These are phyloP conservation scores for Eucalyptus guilfoylei DNA, from an alignment of 345 rosid genomes.

Conservation along the genomic window DNA sequence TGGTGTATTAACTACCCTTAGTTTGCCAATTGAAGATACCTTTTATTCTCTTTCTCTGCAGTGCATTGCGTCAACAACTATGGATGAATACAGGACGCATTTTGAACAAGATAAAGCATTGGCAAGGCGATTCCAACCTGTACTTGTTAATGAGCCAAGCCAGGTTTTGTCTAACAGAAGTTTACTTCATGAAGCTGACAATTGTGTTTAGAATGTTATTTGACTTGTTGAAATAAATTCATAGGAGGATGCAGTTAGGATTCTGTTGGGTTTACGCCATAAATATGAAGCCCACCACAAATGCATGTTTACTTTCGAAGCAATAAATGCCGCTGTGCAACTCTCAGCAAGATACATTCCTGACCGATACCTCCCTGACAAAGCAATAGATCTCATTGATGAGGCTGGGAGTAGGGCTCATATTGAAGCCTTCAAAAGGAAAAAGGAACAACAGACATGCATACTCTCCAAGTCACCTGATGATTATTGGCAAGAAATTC, in stretches of 20 bases:
- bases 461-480: conserved; percentile 78
- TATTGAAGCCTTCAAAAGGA: conserved; percentile 71
- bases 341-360: conserved; percentile 80
- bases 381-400: conserved; percentile 96
- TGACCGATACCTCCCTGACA: conserved; percentile 95
- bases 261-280: conserved; percentile 77
- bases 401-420: conserved; percentile 99
- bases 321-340: conserved; percentile 86
- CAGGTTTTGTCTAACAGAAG: conserved; percentile 32
- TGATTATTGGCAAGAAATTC: conserved; percentile 98
- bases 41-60: conserved; percentile 22
- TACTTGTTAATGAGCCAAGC: conserved; percentile 79
- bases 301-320: conserved; percentile 72
- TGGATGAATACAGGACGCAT: conserved; percentile 74
- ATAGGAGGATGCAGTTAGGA: conserved; percentile 88
- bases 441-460: conserved; percentile 62
- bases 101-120: conserved; percentile 94
- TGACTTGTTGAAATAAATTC: not conserved
- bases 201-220: not conserved
- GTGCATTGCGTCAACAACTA: conserved; percentile 96
- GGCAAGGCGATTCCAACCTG: conserved; percentile 94
- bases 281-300: conserved; percentile 91
- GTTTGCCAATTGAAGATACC: not conserved
- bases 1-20: not conserved
- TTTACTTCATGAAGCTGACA: not conserved